Percentiles rank a stretch among this genome's conserved stretches.
These are phyloP conservation scores for Apiotrichum laibachii DNA, from an alignment of 1,284 basidiomycete species.

Conservation along the genomic window DNA sequence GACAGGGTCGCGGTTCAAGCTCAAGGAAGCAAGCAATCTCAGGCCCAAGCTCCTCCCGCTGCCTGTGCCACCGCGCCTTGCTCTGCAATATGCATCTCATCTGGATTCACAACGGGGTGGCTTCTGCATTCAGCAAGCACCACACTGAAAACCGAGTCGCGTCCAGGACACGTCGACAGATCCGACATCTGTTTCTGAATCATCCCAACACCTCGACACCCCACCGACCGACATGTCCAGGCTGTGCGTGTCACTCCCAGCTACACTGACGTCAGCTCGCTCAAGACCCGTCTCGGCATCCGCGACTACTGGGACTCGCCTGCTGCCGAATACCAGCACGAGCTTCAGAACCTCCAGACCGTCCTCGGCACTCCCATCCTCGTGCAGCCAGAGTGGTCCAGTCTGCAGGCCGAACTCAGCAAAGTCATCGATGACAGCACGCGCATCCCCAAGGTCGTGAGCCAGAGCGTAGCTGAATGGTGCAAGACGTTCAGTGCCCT, in stretches of 20 bases:
- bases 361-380: neutral
- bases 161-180: too few relatives aligned
- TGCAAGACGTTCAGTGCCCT: neutral
- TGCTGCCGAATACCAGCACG: neutral
- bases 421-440: neutral
- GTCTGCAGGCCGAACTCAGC: neutral
- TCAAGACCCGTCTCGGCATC: constrained; percentile 5
- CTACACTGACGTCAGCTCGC: neutral
- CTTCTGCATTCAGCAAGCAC: too few relatives aligned
- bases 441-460: neutral
- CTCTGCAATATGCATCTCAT: too few relatives aligned
- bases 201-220: too few relatives aligned
- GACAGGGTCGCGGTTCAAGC: too few relatives aligned
- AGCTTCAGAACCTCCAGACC: neutral
- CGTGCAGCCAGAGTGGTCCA: constrained; percentile 1
- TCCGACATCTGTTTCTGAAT: too few relatives aligned
- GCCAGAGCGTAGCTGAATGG: neutral
- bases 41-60: too few relatives aligned
- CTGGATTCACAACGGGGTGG: too few relatives aligned
- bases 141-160: too few relatives aligned
- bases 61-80: too few relatives aligned
- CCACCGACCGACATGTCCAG: neutral
- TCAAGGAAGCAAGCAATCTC: too few relatives aligned
- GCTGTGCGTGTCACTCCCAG: neutral
- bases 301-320: constrained; percentile 2